These are phyloP conservation scores for Urtica urens DNA, from an alignment of 306 rosid species.

Conservation along the genomic window DNA sequence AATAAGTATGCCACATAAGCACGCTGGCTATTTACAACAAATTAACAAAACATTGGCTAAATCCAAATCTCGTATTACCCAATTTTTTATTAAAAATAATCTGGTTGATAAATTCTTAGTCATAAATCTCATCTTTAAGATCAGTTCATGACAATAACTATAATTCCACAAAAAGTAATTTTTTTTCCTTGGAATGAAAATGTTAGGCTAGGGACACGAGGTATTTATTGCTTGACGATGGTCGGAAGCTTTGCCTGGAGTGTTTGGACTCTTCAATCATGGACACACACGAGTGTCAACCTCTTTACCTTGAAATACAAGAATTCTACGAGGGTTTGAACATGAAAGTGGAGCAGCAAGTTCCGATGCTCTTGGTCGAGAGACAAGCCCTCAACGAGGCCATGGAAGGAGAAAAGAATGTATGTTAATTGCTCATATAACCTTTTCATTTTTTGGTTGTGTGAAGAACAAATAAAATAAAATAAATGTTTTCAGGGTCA, in stretches of 20 bases:
- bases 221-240: conserved; percentile 85
- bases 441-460: neutral
- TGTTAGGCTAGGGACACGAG: conserved; percentile 77
- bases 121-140: neutral
- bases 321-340: conserved; percentile 86
- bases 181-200: no score
- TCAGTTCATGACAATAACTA: no score
- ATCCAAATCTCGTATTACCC: no score
- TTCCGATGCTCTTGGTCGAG: conserved; percentile 99
- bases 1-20: no score
- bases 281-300: conserved; percentile 98
- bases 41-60: no score
- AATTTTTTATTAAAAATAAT: no score
- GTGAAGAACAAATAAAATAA: neutral
- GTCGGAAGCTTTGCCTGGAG: conserved; percentile 86
- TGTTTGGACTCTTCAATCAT: conserved; percentile 90
- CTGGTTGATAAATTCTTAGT: conserved; percentile 1
- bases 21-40: no score
- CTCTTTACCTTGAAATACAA: conserved; percentile 94
- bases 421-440: conserved; percentile 10
- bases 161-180: no score
- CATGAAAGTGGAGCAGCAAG: conserved; percentile 95
- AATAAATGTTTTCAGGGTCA: conserved; percentile 53
- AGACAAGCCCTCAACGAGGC: conserved; percentile 98
- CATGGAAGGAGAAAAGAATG: conserved; percentile 95